These are phyloP conservation scores for Trypanosoma cruzi DNA, from an alignment of 208 protist genomes.

Conservation along the genomic window DNA sequence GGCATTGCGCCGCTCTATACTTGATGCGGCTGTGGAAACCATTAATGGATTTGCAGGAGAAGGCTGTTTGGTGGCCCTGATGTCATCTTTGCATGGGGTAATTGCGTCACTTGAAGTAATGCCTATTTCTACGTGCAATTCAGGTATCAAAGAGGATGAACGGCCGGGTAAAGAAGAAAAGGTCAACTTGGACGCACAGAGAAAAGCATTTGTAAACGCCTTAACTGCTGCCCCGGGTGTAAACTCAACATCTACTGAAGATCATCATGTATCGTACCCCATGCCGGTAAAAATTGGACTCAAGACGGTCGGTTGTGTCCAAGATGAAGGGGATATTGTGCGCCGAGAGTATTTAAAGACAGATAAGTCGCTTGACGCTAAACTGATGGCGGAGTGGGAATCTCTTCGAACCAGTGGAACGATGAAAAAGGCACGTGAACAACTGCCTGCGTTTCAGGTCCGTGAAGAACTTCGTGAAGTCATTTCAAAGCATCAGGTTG, in stretches of 20 bases:
- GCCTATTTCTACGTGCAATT: not conserved
- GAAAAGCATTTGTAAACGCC: slow-evolving; percentile 68
- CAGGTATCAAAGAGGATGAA: not conserved
- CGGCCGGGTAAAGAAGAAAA: not conserved
- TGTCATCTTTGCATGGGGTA: slow-evolving; percentile 64
- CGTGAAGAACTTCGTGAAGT: slow-evolving; percentile 67
- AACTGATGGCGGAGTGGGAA: slow-evolving; percentile 62
- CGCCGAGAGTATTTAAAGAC: slow-evolving; percentile 50
- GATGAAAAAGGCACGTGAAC: slow-evolving; percentile 46
- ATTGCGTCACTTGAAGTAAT: slow-evolving; percentile 35
- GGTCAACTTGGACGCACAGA: slow-evolving; percentile 36
- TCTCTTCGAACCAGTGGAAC: slow-evolving; percentile 51
- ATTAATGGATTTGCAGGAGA: slow-evolving; percentile 66
- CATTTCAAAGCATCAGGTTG: slow-evolving; percentile 79
- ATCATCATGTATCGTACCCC: slow-evolving; percentile 46
- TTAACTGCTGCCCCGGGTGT: slow-evolving; percentile 40
- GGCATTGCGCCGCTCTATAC: slow-evolving; percentile 46
- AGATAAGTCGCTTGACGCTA: slow-evolving; percentile 39
- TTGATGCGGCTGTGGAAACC: slow-evolving; percentile 72
- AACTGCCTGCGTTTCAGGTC: slow-evolving; percentile 73
- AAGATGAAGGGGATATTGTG: slow-evolving; percentile 27
- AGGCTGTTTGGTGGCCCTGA: slow-evolving; percentile 69
- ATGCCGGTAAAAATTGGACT: slow-evolving; percentile 75
- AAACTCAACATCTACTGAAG: slow-evolving; percentile 28
- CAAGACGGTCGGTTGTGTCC: slow-evolving; percentile 52